A percentile compares a stretch with the other conserved stretches of the same genome.
Conservation (phyloP, 805 yeast genomes). For the Ogataea siamensis region DNA sequence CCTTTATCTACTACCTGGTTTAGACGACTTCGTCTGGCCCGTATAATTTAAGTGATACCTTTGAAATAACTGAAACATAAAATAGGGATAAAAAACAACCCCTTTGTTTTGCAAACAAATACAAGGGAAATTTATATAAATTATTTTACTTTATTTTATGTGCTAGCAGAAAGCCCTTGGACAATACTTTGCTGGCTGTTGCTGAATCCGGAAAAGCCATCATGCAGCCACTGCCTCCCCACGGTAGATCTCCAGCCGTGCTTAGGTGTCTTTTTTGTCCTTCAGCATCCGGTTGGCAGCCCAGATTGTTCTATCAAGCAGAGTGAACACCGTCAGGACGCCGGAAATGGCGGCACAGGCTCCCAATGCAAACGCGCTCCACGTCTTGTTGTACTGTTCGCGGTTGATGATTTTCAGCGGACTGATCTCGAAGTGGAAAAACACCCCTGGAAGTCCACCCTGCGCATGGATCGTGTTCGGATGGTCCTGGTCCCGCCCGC, state of each 20-base stretch:
- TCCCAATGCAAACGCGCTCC: constrained; percentile 80
- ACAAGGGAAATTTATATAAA: constrained; percentile 1
- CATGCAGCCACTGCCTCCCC: too few relatives aligned
- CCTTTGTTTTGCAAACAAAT: too few relatives aligned
- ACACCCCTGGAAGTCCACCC: constrained; percentile 92
- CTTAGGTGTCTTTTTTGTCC: constrained; percentile 55
- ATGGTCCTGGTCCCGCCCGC: constrained; percentile 91
- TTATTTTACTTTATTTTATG: background rate
- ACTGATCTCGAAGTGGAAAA: constrained; percentile 84
- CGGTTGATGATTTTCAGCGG: constrained; percentile 88
- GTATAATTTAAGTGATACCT: too few relatives aligned
- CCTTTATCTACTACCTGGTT: too few relatives aligned
- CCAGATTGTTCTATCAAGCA: constrained; percentile 83
- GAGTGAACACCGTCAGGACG: constrained; percentile 86
- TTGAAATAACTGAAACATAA: too few relatives aligned
- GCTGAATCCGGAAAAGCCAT: too few relatives aligned
- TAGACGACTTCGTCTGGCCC: too few relatives aligned
- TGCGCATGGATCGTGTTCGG: constrained; percentile 75
- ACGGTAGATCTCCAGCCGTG: too few relatives aligned
- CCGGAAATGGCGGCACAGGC: constrained; percentile 91
- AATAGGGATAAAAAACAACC: too few relatives aligned
- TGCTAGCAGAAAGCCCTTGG: too few relatives aligned
- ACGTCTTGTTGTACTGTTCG: constrained; percentile 69
- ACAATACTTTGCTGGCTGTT: too few relatives aligned
- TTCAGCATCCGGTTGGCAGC: constrained; percentile 78